Conservation (phyloP, 495 filamentous ascomycete species). For the Penicillium fimorum region DNA sequence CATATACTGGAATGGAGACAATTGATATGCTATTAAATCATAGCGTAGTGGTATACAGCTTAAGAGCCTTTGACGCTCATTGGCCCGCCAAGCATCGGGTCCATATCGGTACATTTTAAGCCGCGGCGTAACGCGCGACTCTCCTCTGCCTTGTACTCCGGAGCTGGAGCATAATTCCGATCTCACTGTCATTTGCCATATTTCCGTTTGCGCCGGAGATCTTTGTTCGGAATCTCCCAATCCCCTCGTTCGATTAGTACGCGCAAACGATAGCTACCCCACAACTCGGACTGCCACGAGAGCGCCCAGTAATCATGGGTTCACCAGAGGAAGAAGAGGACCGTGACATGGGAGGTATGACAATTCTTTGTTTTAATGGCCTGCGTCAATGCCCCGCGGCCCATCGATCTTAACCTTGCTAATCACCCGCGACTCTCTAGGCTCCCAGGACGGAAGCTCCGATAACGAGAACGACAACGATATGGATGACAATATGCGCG, state of each 20-base stretch:
- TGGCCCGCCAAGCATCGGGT: not conserved
- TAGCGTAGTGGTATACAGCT: not conserved
- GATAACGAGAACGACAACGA: slow-evolving; percentile 73
- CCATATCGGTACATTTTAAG: not conserved
- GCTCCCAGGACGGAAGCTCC: slow-evolving; percentile 62
- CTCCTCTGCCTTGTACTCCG: not conserved
- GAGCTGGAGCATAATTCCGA: not conserved
- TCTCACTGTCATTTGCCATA: not conserved
- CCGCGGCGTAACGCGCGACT: not conserved
- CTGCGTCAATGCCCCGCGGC: not conserved
- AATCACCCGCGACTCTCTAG: slow-evolving; percentile 24
- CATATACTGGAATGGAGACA: no score
- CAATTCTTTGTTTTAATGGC: not conserved
- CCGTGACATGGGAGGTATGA: slow-evolving; percentile 52
- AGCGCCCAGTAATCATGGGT: slow-evolving; percentile 24
- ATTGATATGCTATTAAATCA: not conserved
- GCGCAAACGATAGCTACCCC: slow-evolving; percentile 3
- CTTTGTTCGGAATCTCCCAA: not conserved
- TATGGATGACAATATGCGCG: slow-evolving; percentile 65
- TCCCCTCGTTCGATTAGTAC: not conserved
- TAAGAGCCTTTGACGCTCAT: not conserved
- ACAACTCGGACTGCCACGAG: not conserved
- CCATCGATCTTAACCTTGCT: slow-evolving; percentile 6
- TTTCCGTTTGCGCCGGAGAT: not conserved
- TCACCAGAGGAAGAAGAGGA: slow-evolving; percentile 53